A percentile compares a stretch with the other conserved stretches of the same genome.
phyloP scores from a whole-genome alignment of 202 grass and related monocot species.

The Cymbopogon flexuosus region DNA sequence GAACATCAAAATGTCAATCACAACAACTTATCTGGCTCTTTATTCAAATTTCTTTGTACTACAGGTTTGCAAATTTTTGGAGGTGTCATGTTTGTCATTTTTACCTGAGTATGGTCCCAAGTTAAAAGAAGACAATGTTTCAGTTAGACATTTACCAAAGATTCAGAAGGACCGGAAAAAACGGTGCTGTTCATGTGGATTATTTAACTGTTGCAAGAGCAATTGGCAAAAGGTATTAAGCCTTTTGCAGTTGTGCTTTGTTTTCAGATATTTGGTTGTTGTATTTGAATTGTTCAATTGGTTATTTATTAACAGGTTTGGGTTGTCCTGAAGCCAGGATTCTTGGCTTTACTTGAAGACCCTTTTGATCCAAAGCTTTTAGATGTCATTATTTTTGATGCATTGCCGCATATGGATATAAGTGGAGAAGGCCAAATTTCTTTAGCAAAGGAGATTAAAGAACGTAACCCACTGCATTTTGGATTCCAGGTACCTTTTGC shows the following conservation, averaged over 20 bases:
- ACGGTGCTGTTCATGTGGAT: conserved; percentile 59
- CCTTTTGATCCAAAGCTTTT: conserved; percentile 91
- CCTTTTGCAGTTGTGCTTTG: conserved; percentile 1
- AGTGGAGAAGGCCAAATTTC: conserved; percentile 69
- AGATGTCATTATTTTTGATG: conserved; percentile 95
- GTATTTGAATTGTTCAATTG: conserved; percentile 30
- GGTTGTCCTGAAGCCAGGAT: conserved; percentile 93
- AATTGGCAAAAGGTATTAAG: conserved; percentile 86
- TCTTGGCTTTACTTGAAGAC: conserved; percentile 88
- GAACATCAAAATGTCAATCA: background rate
- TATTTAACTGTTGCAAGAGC: conserved; percentile 82
- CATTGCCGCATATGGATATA: conserved; percentile 78
- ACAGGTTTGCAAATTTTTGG: conserved; percentile 98
- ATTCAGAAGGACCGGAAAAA: conserved; percentile 58
- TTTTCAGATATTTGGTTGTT: conserved; percentile 27
- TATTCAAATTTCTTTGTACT: background rate
- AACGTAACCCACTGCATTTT: conserved; percentile 82
- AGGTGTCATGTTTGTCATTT: conserved; percentile 90
- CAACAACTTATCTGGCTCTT: conserved; percentile 20
- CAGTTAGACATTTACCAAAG: conserved; percentile 84
- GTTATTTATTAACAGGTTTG: conserved; percentile 61
- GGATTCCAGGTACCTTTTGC: conserved; percentile 69
- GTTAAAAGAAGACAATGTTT: conserved; percentile 94
- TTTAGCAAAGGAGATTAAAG: conserved; percentile 91
- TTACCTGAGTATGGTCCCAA: conserved; percentile 88